Conservation (phyloP, 306 rosid genomes). For the Rosa persica region DNA sequence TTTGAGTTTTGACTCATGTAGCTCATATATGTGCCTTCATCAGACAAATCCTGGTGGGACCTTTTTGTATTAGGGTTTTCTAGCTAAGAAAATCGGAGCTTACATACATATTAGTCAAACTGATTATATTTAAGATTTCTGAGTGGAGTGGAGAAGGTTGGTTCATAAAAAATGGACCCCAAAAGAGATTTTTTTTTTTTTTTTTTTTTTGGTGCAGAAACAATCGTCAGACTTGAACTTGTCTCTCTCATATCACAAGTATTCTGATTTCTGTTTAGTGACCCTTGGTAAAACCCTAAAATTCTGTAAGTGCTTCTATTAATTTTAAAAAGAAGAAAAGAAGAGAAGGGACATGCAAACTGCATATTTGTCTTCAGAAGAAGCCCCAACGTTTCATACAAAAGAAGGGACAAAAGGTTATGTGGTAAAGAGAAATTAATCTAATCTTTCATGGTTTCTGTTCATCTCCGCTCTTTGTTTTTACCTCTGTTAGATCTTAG, state of each 20-base stretch:
- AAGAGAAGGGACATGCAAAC: not conserved
- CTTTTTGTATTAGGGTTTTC: not conserved
- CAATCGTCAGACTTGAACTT: not conserved
- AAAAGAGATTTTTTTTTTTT: not conserved
- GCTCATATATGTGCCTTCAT: not conserved
- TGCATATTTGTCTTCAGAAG: slow-evolving; percentile 4
- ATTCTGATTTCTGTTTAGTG: not conserved
- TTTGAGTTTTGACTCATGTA: not conserved
- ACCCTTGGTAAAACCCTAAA: not conserved
- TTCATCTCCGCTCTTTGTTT: not conserved
- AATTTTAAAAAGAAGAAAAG: not conserved
- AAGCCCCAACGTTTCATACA: not conserved
- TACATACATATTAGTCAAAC: not conserved
- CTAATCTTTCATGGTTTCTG: not conserved
- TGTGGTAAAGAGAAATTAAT: slow-evolving; percentile 13
- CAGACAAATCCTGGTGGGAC: slow-evolving; percentile 22
- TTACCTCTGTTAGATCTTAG: slow-evolving; percentile 8
- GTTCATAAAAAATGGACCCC: not conserved
- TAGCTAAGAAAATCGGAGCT: not conserved
- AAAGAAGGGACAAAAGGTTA: slow-evolving; percentile 11
- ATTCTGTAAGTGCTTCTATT: not conserved
- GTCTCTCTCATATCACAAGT: not conserved
- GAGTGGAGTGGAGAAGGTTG: not conserved
- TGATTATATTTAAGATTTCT: not conserved
- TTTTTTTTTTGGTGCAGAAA: not conserved